These are phyloP conservation scores for Saccharomycopsis javanensis DNA, from an alignment of 805 yeast species.

Conservation along the genomic window DNA sequence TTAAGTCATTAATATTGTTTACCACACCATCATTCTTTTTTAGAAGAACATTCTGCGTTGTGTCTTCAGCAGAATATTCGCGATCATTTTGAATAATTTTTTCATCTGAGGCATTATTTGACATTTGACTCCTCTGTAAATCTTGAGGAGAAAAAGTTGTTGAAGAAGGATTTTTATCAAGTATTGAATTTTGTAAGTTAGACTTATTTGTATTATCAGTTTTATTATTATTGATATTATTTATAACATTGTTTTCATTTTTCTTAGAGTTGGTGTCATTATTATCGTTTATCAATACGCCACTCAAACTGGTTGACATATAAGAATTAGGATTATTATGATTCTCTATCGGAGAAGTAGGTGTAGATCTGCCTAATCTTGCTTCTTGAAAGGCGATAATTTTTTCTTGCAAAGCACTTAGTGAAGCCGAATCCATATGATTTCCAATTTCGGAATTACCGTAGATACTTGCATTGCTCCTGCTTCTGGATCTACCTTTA, in stretches of 20 bases:
- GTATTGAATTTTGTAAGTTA: neutral
- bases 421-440: neutral
- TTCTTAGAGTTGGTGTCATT: neutral
- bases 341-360: conserved; percentile 5
- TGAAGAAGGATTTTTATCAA: neutral
- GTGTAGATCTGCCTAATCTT: conserved; percentile 4
- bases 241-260: neutral
- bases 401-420: conserved; percentile 5
- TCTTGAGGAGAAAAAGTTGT: neutral
- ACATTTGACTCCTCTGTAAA: neutral
- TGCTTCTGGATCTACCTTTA: neutral
- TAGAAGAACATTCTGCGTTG: neutral
- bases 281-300: neutral
- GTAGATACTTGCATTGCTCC: neutral
- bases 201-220: neutral
- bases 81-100: neutral
- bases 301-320: neutral
- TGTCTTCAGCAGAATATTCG: too few relatives aligned
- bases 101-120: neutral
- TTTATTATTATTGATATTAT: neutral
- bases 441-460: neutral
- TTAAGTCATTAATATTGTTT: neutral
- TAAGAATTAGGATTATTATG: neutral
- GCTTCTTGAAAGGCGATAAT: conserved; percentile 12
- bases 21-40: neutral